Conservation (phyloP, 805 yeast species). For the Sugiyamaella chiloensis region DNA sequence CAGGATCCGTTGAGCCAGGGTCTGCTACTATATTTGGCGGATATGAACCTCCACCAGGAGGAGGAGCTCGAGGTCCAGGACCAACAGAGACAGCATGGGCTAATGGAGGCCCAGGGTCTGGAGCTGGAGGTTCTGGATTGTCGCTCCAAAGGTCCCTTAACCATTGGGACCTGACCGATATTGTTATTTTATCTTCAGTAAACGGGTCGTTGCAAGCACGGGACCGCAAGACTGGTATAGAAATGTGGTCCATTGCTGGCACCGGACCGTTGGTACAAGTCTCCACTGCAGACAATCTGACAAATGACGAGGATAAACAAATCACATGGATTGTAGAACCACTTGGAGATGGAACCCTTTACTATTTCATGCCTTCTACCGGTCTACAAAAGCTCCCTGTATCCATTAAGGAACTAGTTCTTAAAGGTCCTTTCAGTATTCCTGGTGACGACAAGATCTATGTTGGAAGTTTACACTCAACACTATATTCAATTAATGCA, state of each 20-base stretch:
- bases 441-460: constrained; percentile 76
- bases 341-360: constrained; percentile 74
- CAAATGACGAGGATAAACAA: constrained; percentile 30
- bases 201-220: constrained; percentile 87
- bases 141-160: constrained; percentile 35
- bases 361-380: constrained; percentile 66
- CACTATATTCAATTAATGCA: constrained; percentile 70
- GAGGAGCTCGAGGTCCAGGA: too few species aligned
- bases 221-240: constrained; percentile 67
- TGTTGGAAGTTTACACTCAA: constrained; percentile 78
- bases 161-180: constrained; percentile 52
- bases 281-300: constrained; percentile 16
- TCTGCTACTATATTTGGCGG: too few species aligned
- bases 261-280: constrained; percentile 58
- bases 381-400: constrained; percentile 84
- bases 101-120: too few species aligned
- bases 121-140: too few species aligned
- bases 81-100: too few species aligned
- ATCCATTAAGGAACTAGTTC: constrained; percentile 69
- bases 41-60: too few species aligned
- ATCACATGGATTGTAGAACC: constrained; percentile 90
- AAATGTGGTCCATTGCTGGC: constrained; percentile 72
- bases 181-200: constrained; percentile 70
- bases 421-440: constrained; percentile 81
- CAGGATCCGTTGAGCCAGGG: too few species aligned